Conservation (phyloP, 2,329 filamentous ascomycete genomes). For the Penicillium palitans region DNA sequence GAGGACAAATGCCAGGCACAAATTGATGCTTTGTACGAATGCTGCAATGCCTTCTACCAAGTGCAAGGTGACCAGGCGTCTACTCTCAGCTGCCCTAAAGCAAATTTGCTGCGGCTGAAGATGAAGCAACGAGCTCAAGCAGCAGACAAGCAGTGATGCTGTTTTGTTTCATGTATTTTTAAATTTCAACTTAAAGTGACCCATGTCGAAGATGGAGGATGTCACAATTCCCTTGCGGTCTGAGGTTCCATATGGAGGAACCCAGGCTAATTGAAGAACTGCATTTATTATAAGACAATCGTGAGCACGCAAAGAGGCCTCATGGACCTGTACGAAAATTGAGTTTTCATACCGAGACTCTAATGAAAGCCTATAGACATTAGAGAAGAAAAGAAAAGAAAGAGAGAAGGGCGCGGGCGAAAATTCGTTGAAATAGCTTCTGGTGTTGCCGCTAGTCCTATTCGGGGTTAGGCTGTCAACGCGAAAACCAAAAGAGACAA, state of each 20-base stretch:
- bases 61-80: slow-evolving; percentile 73
- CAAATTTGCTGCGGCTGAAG: slow-evolving; percentile 75
- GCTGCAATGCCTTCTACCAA: slow-evolving; percentile 86
- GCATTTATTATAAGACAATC: slow-evolving; percentile 84
- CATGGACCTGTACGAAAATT: slow-evolving; percentile 89
- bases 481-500: slow-evolving; percentile 37
- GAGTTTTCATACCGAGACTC: slow-evolving; percentile 97
- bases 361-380: slow-evolving; percentile 86
- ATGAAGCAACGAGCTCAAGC: slow-evolving; percentile 69
- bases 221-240: slow-evolving; percentile 52
- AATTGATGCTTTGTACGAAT: slow-evolving; percentile 87
- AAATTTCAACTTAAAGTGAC: slow-evolving; percentile 1
- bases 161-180: neutral
- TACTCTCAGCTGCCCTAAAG: slow-evolving; percentile 82
- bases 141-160: slow-evolving; percentile 17
- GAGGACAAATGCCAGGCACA: slow-evolving; percentile 77
- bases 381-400: slow-evolving; percentile 54
- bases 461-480: slow-evolving; percentile 36
- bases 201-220: slow-evolving; percentile 24
- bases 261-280: slow-evolving; percentile 72
- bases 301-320: slow-evolving; percentile 93
- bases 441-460: slow-evolving; percentile 35
- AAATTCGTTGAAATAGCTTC: slow-evolving; percentile 31
- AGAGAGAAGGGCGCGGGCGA: slow-evolving; percentile 40
- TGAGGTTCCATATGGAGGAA: slow-evolving; percentile 55